A percentile compares a stretch with the other conserved stretches of the same genome.
phyloP scores from a whole-genome alignment of 2,329 filamentous ascomycete genomes.

The Tympanopsis confertula region DNA sequence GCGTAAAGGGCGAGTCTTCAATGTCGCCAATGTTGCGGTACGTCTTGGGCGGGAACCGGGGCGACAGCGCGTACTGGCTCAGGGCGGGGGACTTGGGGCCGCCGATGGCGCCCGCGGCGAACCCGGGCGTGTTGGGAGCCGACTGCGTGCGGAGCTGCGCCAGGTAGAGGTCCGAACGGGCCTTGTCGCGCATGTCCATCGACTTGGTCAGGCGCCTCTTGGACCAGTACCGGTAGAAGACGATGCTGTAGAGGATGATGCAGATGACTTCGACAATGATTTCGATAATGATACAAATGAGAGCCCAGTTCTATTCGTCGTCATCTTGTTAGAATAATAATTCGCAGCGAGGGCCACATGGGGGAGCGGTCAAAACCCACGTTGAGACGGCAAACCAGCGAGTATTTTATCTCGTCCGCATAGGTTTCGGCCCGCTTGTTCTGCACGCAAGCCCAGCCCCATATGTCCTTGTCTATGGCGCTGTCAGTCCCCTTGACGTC shows the following conservation, averaged over 20 bases:
- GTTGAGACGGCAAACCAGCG: conserved; percentile 79
- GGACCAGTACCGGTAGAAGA: conserved; percentile 96
- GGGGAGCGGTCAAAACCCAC: conserved; percentile 27
- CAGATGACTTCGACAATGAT: conserved; percentile 84
- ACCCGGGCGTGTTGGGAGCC: conserved; percentile 86
- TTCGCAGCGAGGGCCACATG: conserved; percentile 4
- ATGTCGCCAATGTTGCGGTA: conserved; percentile 39
- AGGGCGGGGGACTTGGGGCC: conserved; percentile 28
- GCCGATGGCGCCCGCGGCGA: conserved; percentile 54
- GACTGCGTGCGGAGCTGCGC: conserved; percentile 75
- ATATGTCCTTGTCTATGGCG: conserved; percentile 69
- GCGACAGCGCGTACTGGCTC: conserved; percentile 34
- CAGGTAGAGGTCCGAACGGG: conserved; percentile 88
- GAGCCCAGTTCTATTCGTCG: conserved; percentile 67
- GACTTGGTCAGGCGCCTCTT: conserved; percentile 93
- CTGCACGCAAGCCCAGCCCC: conserved; percentile 95
- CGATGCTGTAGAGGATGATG: conserved; percentile 81
- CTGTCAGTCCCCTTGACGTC: not conserved
- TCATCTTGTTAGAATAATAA: conserved; percentile 9
- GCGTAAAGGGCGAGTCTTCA: conserved; percentile 22
- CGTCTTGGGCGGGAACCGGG: conserved; percentile 45
- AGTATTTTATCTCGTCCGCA: conserved; percentile 71
- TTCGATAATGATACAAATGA: conserved; percentile 96
- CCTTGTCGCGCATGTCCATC: conserved; percentile 90
- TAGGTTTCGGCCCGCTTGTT: conserved; percentile 73